Evolutionary conservation across 208 protist species (phyloP).

Genomic region (Wallacemonas collosoma): DNA sequence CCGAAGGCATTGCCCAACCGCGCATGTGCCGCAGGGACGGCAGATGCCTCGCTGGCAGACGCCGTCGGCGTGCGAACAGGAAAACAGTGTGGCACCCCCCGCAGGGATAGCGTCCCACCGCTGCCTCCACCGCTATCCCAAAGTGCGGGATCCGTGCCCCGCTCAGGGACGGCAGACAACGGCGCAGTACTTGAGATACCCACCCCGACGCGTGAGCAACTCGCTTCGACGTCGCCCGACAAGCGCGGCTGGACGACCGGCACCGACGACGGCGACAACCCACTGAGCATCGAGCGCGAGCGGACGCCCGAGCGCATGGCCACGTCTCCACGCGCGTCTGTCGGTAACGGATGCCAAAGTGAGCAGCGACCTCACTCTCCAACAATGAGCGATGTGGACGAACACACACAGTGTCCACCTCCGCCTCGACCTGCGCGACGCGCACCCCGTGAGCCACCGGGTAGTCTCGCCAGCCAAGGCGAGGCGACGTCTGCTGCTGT

Average conservation of each 20-base stretch:
- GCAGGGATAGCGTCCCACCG: not conserved
- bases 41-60: too few species aligned
- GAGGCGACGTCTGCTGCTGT: not conserved
- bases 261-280: not conserved
- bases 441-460: not conserved
- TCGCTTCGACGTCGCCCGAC: not conserved
- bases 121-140: not conserved
- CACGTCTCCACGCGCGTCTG: too few species aligned
- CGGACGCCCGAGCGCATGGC: slow-evolving; percentile 9
- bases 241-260: not conserved
- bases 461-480: not conserved
- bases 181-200: slow-evolving; percentile 3
- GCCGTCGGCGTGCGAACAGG: too few species aligned
- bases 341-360: too few species aligned
- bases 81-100: too few species aligned
- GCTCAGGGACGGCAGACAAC: not conserved
- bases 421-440: not conserved
- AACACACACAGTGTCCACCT: slow-evolving; percentile 8
- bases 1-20: too few species aligned
- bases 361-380: too few species aligned
- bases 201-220: not conserved
- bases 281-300: slow-evolving; percentile 6
- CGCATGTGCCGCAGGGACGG: too few species aligned
- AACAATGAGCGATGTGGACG: not conserved
- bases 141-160: not conserved